Conservation (phyloP, 768 basidiomycete genomes). For the Asterophora lycoperdoides region DNA sequence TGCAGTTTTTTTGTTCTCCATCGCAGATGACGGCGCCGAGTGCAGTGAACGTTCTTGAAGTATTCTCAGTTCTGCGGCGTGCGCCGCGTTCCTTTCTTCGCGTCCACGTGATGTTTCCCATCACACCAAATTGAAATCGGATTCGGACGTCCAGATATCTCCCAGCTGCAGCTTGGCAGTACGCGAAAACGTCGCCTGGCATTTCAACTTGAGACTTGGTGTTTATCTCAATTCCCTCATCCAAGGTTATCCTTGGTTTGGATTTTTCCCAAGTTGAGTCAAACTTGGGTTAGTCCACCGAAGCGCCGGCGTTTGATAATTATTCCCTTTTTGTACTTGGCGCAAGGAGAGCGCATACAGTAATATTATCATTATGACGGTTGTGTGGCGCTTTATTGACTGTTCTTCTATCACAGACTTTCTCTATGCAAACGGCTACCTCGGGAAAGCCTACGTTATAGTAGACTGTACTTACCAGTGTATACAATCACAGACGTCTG, state of each 20-base stretch:
- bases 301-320: neutral
- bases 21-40: neutral
- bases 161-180: too few species aligned
- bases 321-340: neutral
- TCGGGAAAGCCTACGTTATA: constrained; percentile 18
- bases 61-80: too few species aligned
- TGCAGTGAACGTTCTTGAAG: neutral
- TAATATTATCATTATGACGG: constrained; percentile 1
- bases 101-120: constrained; percentile 6
- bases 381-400: neutral
- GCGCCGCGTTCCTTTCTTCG: constrained; percentile 2
- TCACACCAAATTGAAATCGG: too few species aligned
- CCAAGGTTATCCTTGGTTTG: constrained; percentile 49
- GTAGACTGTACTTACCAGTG: too few species aligned
- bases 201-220: too few species aligned
- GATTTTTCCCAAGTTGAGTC: constrained; percentile 20
- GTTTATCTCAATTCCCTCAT: constrained; percentile 43
- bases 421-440: constrained; percentile 18
- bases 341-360: constrained; percentile 22
- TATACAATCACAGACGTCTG: too few species aligned
- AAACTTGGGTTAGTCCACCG: neutral
- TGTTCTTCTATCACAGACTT: constrained; percentile 10
- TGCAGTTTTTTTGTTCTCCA: constrained; percentile 2
- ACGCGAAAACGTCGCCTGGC: too few species aligned
- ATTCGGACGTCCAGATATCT: too few species aligned